phyloP scores from a whole-genome alignment of 2,329 filamentous ascomycete genomes.

The Ascochyta rabiei region DNA sequence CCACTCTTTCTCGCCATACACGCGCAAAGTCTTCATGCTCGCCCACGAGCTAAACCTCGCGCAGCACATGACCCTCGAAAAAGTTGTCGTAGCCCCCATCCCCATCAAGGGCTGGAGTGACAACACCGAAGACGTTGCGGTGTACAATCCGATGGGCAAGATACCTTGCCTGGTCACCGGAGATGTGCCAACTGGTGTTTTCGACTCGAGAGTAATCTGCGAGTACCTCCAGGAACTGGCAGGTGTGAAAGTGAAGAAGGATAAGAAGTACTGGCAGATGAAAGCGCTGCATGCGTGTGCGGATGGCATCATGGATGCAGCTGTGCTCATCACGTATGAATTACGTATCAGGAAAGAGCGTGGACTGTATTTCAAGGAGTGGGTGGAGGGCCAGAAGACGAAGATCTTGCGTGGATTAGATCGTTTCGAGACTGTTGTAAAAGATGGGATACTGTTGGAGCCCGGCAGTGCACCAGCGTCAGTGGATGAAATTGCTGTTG shows the following conservation, averaged over 20 bases:
- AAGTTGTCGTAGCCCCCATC: slow-evolving; percentile 40
- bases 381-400: slow-evolving; percentile 36
- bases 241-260: slow-evolving; percentile 14
- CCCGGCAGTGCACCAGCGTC: slow-evolving; percentile 15
- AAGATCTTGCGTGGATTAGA: slow-evolving; percentile 37
- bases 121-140: slow-evolving; percentile 35
- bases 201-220: slow-evolving; percentile 38
- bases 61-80: slow-evolving; percentile 33
- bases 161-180: slow-evolving; percentile 37
- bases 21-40: slow-evolving; percentile 38
- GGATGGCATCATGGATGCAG: slow-evolving; percentile 41
- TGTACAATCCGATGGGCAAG: slow-evolving; percentile 39
- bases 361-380: slow-evolving; percentile 32
- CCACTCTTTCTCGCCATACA: slow-evolving; percentile 36
- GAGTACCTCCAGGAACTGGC: slow-evolving; percentile 32
- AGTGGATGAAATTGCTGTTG: slow-evolving; percentile 34
- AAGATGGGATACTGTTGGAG: slow-evolving; percentile 18
- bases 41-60: slow-evolving; percentile 36
- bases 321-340: slow-evolving; percentile 36
- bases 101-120: slow-evolving; percentile 38
- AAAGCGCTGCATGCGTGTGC: slow-evolving; percentile 34
- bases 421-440: slow-evolving; percentile 29
- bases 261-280: slow-evolving; percentile 28
- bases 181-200: slow-evolving; percentile 35
- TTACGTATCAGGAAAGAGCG: slow-evolving; percentile 32